Evolutionary conservation across 2,329 filamentous ascomycete species (phyloP), one percentile per base, ranked within the genome.

Genomic region (Colletotrichum lindemuthianum): DNA sequence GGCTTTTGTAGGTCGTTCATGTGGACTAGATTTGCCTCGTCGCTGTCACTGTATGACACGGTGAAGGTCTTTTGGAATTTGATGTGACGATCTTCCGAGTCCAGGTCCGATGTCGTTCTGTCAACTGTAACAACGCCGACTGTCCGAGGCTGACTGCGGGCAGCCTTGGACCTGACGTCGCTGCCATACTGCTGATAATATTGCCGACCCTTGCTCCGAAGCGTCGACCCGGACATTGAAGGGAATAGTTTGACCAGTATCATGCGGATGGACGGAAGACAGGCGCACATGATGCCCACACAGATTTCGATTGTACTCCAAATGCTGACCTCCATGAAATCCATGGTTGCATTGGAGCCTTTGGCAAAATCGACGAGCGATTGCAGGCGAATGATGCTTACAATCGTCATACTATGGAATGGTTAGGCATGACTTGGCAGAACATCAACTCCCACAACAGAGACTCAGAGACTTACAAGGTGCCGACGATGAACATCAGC

Each of bases 401-500:
- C 71, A 41, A 74, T 61, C 2, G 70, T 72, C 32, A 74, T 69
- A 36, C 71, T 72, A 40, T 2, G 11, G 8, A 7, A 12, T 7
- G 2, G 41, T 68, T 10, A 68, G 63, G 24, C 15, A 33, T n/a
- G 39, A 24, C 4, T 10, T 32, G 40, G 9, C 11, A 37, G 24
- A 43, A 0, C 8, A n/a, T 24, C 6, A 33, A 8, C 11, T n/a
- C n/a, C 11, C 8, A 37, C 8, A 24, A 43, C 13, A 40, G 13
- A 4, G 43, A 70, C 73, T 72, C 13, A 40, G 13, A 4, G 43
- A 70, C 73, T 72, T 52, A 76, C 74, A 79, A 78, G 2, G 73
- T 70, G 6, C 81, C 81, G 40, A 82, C 74, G 11, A 72, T 72
- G 63, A 84, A 82, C 79, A 84, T 82, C 47, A 82, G 53, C 3